These are phyloP conservation scores for Trichoderma koningiopsis DNA, from an alignment of 2,329 filamentous ascomycete genomes.

Conservation along the genomic window DNA sequence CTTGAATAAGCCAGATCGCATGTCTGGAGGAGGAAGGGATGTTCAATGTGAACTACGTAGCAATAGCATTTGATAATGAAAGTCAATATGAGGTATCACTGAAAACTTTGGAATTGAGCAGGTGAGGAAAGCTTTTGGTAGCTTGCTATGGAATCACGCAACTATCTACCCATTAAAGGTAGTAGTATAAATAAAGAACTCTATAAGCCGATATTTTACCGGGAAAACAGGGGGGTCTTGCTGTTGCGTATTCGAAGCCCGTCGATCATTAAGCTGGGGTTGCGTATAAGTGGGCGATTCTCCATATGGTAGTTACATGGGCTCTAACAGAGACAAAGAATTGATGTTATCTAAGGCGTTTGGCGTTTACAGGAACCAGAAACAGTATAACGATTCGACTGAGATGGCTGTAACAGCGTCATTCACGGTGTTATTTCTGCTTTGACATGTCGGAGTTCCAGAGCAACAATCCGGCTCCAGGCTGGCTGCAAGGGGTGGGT, in stretches of 20 bases:
- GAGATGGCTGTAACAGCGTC: not conserved
- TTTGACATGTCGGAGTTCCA: not conserved
- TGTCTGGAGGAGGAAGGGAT: not conserved
- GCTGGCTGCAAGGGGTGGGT: not conserved
- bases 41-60: not conserved
- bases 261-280: not conserved
- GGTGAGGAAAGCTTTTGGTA: too few relatives aligned
- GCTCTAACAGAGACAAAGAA: not conserved
- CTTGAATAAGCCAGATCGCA: not conserved
- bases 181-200: not conserved
- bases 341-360: not conserved
- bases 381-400: not conserved
- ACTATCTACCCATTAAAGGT: not conserved
- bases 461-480: not conserved
- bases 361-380: not conserved
- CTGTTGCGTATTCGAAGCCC: not conserved
- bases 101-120: not conserved
- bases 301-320: not conserved
- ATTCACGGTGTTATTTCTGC: not conserved
- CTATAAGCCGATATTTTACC: too few relatives aligned
- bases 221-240: not conserved
- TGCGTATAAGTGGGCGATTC: not conserved
- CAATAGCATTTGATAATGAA: not conserved
- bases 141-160: not conserved
- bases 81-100: not conserved